Base-by-base conservation (phyloP, 2,329 filamentous ascomycete species). In the Cryphonectria parasitica region DNA sequence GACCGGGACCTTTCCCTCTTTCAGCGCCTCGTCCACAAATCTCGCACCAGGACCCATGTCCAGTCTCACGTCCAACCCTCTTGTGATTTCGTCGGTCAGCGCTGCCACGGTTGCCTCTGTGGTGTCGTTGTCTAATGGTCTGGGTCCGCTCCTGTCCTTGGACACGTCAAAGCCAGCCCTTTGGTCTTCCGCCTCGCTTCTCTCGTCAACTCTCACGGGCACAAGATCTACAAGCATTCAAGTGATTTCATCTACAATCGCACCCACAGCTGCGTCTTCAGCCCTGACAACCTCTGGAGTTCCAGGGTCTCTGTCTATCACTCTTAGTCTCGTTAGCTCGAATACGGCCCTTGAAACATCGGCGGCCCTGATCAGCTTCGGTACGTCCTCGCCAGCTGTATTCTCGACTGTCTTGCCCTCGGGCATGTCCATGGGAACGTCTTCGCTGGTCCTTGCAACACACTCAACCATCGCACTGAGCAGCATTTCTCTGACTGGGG, bases 401-500 rank as follows among this genome's bases (percentile, higher is more conserved):
- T 56, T 68, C 28, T 72, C 71, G 3, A 68, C 68, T 17, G 17
- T 70, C 2, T 43, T 70, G 2, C 71, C 71, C 13, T 54, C 68
- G 4, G 68, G 71, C 6, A 28, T 49, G 41, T 68, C 71, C 5
- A 31, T 70, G 13, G 68, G 60, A 3, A 72, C 71, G 6, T 69
- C 71, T 28, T 71, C 71, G 4, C 45, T 67, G 17, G 28, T 58
- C 13, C 17, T 73, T 22, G 64, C 71, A 5, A 69, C 69, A 36
- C 69, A 72, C 41, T 34, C 71, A 6, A 52, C 71, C 11, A 58
- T 73, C 31, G 10, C 69, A n/a, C 25, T 73, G 43, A 58, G 36
- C n/a, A 67, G 72, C 52, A 69, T 66, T 15, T 65, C 69, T 19
- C 56, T 76, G 54, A 75, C 73, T 17, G 71, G 71, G 45, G 72